These are phyloP conservation scores for Madurella mycetomatis DNA, from an alignment of 2,329 filamentous ascomycete species.

Conservation along the genomic window DNA sequence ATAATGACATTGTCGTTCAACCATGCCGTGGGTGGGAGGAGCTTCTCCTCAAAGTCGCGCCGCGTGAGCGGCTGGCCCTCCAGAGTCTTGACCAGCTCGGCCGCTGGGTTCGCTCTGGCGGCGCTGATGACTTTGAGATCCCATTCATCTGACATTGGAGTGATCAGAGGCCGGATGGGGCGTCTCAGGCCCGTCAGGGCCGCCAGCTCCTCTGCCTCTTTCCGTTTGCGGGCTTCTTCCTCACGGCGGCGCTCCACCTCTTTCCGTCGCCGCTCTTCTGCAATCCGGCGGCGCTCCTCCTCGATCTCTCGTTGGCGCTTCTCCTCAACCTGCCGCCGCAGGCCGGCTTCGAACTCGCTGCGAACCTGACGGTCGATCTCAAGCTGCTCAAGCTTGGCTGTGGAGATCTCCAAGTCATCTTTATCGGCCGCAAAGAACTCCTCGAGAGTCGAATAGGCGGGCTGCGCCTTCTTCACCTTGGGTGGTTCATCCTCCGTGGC, in stretches of 20 bases:
- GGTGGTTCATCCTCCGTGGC: neutral
- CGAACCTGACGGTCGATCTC: slow-evolving; percentile 18
- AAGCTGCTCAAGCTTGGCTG: slow-evolving; percentile 18
- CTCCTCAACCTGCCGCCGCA: slow-evolving; percentile 13
- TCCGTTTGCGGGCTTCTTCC: slow-evolving; percentile 20
- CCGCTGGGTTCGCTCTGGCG: slow-evolving; percentile 32
- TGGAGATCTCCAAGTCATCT: slow-evolving; percentile 17
- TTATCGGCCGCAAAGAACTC: slow-evolving; percentile 20
- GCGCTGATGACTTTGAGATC: slow-evolving; percentile 32
- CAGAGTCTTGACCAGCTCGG: slow-evolving; percentile 41
- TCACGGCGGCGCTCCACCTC: slow-evolving; percentile 25
- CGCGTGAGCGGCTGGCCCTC: slow-evolving; percentile 48
- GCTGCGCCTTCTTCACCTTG: slow-evolving; percentile 7
- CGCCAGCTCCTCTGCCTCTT: slow-evolving; percentile 18
- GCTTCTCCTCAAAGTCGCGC: slow-evolving; percentile 57
- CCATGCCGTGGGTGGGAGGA: slow-evolving; percentile 58
- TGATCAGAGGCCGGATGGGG: slow-evolving; percentile 27
- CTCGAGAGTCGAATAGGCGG: slow-evolving; percentile 6
- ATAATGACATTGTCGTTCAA: slow-evolving; percentile 76
- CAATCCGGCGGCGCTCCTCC: slow-evolving; percentile 22
- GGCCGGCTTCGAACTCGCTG: slow-evolving; percentile 11
- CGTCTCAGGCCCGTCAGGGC: slow-evolving; percentile 26
- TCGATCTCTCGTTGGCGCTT: slow-evolving; percentile 13
- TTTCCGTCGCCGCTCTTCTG: slow-evolving; percentile 19
- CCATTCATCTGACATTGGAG: slow-evolving; percentile 36